Percentiles rank a stretch among this genome's conserved stretches.
Evolutionary conservation across 305 asterid species (phyloP).

Genomic region (Withania somnifera): DNA sequence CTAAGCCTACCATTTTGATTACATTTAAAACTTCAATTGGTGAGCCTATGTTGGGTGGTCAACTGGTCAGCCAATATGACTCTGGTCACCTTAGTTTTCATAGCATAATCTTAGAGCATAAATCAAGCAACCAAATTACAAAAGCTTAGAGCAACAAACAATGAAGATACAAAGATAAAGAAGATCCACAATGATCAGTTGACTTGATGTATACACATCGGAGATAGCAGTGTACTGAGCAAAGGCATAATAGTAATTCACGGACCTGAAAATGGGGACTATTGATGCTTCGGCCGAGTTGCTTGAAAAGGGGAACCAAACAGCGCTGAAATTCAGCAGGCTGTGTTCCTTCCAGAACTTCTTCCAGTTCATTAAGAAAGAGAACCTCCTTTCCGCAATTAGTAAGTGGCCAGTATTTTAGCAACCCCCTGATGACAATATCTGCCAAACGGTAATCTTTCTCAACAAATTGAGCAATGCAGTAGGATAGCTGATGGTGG

Average conservation of each 20-base stretch:
- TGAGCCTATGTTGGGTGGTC: no score
- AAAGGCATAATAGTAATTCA: neutral
- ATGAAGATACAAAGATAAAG: neutral
- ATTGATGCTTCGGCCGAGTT: conserved; percentile 65
- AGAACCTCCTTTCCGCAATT: conserved; percentile 85
- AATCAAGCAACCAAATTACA: neutral
- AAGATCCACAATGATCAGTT: neutral
- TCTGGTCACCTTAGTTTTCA: no score
- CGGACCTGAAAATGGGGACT: conserved; percentile 88
- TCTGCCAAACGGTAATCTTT: conserved; percentile 80
- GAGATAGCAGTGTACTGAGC: neutral
- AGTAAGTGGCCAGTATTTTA: conserved; percentile 79
- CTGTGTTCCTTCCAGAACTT: conserved; percentile 68
- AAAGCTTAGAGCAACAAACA: neutral
- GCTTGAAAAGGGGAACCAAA: conserved; percentile 78
- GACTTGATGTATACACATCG: neutral
- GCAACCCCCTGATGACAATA: conserved; percentile 52
- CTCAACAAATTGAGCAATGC: conserved; percentile 67
- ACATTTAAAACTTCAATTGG: neutral
- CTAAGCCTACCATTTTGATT: neutral
- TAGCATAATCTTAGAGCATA: neutral
- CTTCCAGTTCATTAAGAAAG: conserved; percentile 80
- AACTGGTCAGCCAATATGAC: no score
- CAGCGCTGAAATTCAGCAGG: conserved; percentile 67
- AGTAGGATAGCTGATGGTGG: conserved; percentile 72